phyloP scores from a whole-genome alignment of 2,329 filamentous ascomycete species.

The Colletotrichum liaoningense region DNA sequence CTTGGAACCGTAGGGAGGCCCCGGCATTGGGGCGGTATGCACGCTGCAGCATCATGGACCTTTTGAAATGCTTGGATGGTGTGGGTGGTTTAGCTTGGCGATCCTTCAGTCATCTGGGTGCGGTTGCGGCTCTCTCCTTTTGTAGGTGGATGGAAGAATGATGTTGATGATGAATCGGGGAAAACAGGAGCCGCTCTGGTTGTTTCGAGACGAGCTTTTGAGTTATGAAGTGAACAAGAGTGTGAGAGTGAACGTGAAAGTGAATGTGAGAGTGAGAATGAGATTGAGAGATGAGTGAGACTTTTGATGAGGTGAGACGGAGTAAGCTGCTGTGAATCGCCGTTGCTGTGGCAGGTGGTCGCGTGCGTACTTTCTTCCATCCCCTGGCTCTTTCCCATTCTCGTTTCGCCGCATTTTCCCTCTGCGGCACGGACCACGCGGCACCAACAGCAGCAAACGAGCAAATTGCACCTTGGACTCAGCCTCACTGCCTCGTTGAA shows the following conservation, averaged over 20 bases:
- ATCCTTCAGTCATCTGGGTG: background rate
- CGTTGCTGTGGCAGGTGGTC: slow-evolving; percentile 22
- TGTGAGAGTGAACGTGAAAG: background rate
- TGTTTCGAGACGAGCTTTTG: background rate
- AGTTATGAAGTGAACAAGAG: background rate
- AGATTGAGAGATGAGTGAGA: background rate
- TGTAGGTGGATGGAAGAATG: background rate
- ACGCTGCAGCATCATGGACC: slow-evolving; percentile 25
- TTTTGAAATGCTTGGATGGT: background rate
- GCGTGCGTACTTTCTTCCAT: background rate
- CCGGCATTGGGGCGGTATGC: slow-evolving; percentile 8
- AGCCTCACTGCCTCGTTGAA: background rate
- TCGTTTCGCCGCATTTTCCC: background rate
- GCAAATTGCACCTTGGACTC: background rate
- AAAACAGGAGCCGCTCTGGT: background rate
- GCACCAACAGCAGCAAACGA: slow-evolving; percentile 4
- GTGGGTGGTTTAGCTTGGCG: background rate
- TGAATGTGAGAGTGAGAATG: background rate
- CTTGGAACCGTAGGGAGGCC: background rate
- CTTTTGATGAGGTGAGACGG: slow-evolving; percentile 10
- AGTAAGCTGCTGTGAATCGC: background rate
- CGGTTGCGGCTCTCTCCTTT: background rate
- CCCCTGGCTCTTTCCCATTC: background rate
- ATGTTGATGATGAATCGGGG: background rate
- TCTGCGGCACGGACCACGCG: slow-evolving; percentile 8